Base-by-base conservation (phyloP, 805 yeast species). In the Candida parachauliodes region DNA sequence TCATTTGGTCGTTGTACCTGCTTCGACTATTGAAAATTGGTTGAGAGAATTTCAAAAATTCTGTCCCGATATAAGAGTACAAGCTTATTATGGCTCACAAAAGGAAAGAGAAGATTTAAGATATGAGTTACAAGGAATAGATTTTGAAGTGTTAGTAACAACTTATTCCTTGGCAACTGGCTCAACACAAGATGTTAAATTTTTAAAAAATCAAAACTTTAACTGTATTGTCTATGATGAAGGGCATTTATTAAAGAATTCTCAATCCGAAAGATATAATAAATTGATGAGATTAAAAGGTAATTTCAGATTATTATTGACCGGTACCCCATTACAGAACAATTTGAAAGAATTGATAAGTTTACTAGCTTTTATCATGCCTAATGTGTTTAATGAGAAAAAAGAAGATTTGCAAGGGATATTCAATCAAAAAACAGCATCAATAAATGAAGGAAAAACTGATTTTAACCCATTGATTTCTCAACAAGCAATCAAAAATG, bases 21-120 rank as follows among this genome's bases (percentile, higher is more conserved):
- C 97, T 0, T 91, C 98, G 0, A 93, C 99, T 0, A 69, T 93
- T 41, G 99, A 93, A 57, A 93, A 93, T 60, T 93, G 99, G 99
- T 69, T 93, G 45, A 75, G 99, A 56, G 99, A 93, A 57, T 88
- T 93, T 58, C 73, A 79, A 42, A 82, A 88, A 54, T 93, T 93
- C 58, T 82, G 95, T 44, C 98, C 98, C 0, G 60, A 64, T 18
- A 55, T 93, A 34, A 72, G 70, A 16, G 94, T 91, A 11, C 89
- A 88, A 58, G 97, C 98, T 1, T 93, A 93, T 56, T 93, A 93
- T 61, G 99, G 98, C 0, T 73, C 88, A 3, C 86, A 81, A 51
- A 65, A 67, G 18, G 98, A 88, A 54, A 78, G 99, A 50, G 88
- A 77, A 39, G 94, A 88, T 15, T 73, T 91, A 46, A 74, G 98